Conservation (phyloP, 2,329 filamentous ascomycete species). For the Diaporthe destruens region DNA sequence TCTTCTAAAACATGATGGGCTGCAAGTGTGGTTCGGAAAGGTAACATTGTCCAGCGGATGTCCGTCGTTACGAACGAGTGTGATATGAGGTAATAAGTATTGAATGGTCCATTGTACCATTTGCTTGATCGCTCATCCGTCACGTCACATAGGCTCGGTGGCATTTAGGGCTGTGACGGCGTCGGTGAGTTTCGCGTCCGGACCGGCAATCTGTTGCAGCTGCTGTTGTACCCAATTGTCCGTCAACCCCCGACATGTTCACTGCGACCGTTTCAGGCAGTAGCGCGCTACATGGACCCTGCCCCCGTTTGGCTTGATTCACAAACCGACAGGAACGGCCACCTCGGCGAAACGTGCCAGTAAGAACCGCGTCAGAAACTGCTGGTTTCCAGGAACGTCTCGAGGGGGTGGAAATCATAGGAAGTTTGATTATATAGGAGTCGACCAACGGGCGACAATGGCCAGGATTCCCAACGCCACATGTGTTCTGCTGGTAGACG, state of each 20-base stretch:
- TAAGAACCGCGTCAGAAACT: background rate
- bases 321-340: background rate
- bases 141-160: constrained; percentile 1
- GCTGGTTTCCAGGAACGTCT: background rate
- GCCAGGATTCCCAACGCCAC: constrained; percentile 25
- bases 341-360: constrained; percentile 11
- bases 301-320: constrained; percentile 17
- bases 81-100: background rate
- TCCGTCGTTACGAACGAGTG: background rate
- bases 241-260: background rate
- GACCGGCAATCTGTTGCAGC: background rate
- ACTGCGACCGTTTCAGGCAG: constrained; percentile 8
- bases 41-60: background rate
- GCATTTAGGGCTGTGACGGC: background rate
- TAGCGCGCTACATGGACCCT: background rate
- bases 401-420: background rate
- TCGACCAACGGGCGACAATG: constrained; percentile 8
- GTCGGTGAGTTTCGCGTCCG: constrained; percentile 16
- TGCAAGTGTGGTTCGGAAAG: constrained; percentile 6
- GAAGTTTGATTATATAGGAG: constrained; percentile 30
- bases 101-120: background rate
- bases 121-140: background rate
- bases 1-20: constrained; percentile 1
- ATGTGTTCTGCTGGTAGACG: constrained; percentile 8
- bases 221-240: too few relatives aligned